Base-by-base conservation (phyloP, 108 stramenopile species). In the Nitzschia inconspicua region DNA sequence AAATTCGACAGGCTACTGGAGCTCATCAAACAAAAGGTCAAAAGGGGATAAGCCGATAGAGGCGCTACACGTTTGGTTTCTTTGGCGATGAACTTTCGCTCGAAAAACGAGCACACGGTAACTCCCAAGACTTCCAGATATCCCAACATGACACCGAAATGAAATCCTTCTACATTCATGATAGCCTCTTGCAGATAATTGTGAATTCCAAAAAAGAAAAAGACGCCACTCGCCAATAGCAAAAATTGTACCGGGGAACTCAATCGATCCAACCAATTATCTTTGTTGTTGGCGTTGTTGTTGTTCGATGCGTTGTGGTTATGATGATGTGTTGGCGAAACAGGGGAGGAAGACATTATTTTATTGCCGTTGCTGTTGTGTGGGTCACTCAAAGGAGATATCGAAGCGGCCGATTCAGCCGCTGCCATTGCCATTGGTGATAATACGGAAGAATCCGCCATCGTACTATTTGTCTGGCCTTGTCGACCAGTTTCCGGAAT, bases 101-200 rank as follows among this genome's bases (percentile, higher is more conserved):
- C 91, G 7, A 89, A 31, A 25, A 65, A 86, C 27, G 85, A 86
- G 39, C 84, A 91, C 1, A 91, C 53, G n/a, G 84, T 75, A 3
- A 91, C 90, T 10, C 97, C 97, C 14, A 96, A 58, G 7, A 96
- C 95, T 79, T 98, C 97, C 62, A 95, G 77, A 62, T 89, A 95
- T 7, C 95, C 97, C 44, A 98, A 72, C 90, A 95, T 95, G 28
- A 91, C 90, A 1, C 96, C 93, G 47, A 80, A 93, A 13, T 71
- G 64, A 59, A 93, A 94, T 3, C 89, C 86, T 34, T 73, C 71
- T 10, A 89, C 72, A 19, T 77, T 75, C 81, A 92, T 94, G 62
- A 95, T 97, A n/a, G 88, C 79, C 65, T 97, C 96, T 65, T 95
- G 94, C 44, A 93, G 46, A 1, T 88, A 75, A 72, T 95, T 92